A percentile compares a stretch with the other conserved stretches of the same genome.
Evolutionary conservation across 2,329 filamentous ascomycete species (phyloP).

Genomic region (Bimuria novae-zelandiae): DNA sequence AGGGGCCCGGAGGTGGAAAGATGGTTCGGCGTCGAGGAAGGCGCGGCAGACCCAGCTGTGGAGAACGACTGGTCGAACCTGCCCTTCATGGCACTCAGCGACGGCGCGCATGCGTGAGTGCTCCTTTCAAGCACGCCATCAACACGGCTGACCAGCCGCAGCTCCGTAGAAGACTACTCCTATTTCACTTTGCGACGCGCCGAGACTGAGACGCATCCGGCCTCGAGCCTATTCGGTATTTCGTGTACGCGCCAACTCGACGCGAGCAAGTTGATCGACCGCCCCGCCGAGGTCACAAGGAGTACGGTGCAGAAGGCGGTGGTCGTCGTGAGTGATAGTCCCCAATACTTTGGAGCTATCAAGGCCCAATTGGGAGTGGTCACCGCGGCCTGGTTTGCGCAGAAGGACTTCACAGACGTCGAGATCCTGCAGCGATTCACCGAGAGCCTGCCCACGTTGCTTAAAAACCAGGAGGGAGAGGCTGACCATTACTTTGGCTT

Average conservation of each 20-base stretch:
- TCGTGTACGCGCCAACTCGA: conserved; percentile 93
- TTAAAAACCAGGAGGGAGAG: conserved; percentile 69
- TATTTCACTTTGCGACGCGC: conserved; percentile 87
- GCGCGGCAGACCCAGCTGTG: conserved; percentile 70
- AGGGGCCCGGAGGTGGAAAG: conserved; percentile 90
- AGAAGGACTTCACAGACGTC: conserved; percentile 88
- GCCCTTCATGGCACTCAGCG: conserved; percentile 95
- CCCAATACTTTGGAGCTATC: conserved; percentile 86
- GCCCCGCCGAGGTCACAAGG: conserved; percentile 88
- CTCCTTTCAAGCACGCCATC: background rate
- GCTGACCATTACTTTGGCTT: conserved; percentile 85
- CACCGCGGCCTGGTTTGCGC: conserved; percentile 94
- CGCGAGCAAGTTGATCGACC: conserved; percentile 73
- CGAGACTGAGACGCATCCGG: conserved; percentile 53
- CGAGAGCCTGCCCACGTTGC: conserved; percentile 72
- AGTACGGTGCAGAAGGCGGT: conserved; percentile 98
- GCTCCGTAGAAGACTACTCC: conserved; percentile 92
- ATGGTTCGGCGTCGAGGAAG: conserved; percentile 81
- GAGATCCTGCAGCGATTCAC: conserved; percentile 91
- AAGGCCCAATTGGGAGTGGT: conserved; percentile 88
- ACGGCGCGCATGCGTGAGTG: conserved; percentile 89
- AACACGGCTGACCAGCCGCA: conserved; percentile 42
- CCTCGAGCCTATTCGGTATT: conserved; percentile 91
- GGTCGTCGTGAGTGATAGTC: conserved; percentile 89
- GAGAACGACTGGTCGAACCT: conserved; percentile 90